phyloP scores from a whole-genome alignment of 495 filamentous ascomycete genomes.

The Lophium mytilinum region DNA sequence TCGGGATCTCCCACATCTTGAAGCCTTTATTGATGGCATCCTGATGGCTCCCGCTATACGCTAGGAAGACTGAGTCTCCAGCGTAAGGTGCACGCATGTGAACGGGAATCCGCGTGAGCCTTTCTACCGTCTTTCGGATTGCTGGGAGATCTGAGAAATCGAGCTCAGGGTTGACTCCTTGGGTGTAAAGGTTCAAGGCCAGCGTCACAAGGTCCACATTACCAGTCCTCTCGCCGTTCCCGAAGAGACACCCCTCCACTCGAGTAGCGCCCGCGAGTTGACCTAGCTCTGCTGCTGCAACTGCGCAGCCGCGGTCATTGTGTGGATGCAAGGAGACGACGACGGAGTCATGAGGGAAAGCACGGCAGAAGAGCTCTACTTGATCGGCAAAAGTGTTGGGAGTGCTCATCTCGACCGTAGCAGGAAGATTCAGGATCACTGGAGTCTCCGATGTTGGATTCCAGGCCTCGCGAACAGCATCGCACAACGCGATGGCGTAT shows the following conservation, averaged over 20 bases:
- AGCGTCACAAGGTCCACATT: slow-evolving; percentile 96
- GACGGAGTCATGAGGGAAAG: slow-evolving; percentile 67
- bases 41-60: slow-evolving; percentile 91
- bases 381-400: slow-evolving; percentile 96
- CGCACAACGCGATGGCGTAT: slow-evolving; percentile 76
- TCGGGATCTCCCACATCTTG: slow-evolving; percentile 53
- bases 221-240: slow-evolving; percentile 91
- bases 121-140: slow-evolving; percentile 84
- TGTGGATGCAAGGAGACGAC: slow-evolving; percentile 83
- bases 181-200: slow-evolving; percentile 91
- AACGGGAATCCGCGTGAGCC: slow-evolving; percentile 92
- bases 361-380: slow-evolving; percentile 87
- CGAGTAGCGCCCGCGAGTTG: slow-evolving; percentile 94
- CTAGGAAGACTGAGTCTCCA: slow-evolving; percentile 78
- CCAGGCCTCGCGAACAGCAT: slow-evolving; percentile 95
- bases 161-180: slow-evolving; percentile 75
- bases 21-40: slow-evolving; percentile 99
- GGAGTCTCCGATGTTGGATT: slow-evolving; percentile 70
- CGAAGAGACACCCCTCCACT: slow-evolving; percentile 91
- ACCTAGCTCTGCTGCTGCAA: slow-evolving; percentile 82
- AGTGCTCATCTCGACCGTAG: slow-evolving; percentile 92
- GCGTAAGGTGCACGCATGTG: slow-evolving; percentile 85
- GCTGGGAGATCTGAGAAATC: slow-evolving; percentile 87
- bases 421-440: slow-evolving; percentile 96
- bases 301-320: slow-evolving; percentile 90